Percentiles rank a stretch among this genome's conserved stretches.
These are phyloP conservation scores for Fagopyrum tataricum DNA, from an alignment of 148 eudicot species.

Conservation along the genomic window DNA sequence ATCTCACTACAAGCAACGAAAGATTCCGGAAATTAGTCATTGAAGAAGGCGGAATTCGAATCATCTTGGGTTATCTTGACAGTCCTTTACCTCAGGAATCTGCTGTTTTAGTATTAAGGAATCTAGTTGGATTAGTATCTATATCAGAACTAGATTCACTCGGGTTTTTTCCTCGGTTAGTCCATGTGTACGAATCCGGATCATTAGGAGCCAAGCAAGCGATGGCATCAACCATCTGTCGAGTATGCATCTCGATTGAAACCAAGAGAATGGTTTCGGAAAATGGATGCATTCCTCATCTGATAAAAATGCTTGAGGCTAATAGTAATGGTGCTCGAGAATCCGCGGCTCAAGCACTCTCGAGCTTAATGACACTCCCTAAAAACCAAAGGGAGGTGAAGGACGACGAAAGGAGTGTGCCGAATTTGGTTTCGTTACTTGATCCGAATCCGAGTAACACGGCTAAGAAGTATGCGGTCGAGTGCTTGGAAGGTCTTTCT, in stretches of 20 bases:
- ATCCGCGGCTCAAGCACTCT: slow-evolving; percentile 73
- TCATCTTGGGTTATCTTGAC: slow-evolving; percentile 59
- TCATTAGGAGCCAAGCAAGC: slow-evolving; percentile 66
- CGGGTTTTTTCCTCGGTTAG: slow-evolving; percentile 59
- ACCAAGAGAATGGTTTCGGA: slow-evolving; percentile 55
- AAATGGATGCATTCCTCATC: slow-evolving; percentile 60
- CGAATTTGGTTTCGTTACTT: slow-evolving; percentile 70
- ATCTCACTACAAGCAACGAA: slow-evolving; percentile 68
- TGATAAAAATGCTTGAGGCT: slow-evolving; percentile 67
- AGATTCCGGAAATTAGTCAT: slow-evolving; percentile 41
- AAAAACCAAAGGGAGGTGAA: slow-evolving; percentile 65
- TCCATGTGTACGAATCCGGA: slow-evolving; percentile 61
- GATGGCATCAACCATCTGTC: slow-evolving; percentile 59
- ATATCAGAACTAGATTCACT: slow-evolving; percentile 41
- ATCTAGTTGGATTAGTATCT: slow-evolving; percentile 47
- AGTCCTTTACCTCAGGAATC: slow-evolving; percentile 84
- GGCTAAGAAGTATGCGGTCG: slow-evolving; percentile 79
- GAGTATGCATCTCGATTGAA: slow-evolving; percentile 23
- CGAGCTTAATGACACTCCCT: slow-evolving; percentile 42
- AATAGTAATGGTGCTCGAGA: slow-evolving; percentile 56
- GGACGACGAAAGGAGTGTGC: slow-evolving; percentile 72
- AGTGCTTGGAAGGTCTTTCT: slow-evolving; percentile 46
- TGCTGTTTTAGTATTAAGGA: slow-evolving; percentile 66
- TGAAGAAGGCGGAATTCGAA: slow-evolving; percentile 61
- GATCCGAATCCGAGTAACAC: slow-evolving; percentile 74